Base-by-base conservation (phyloP, 306 rosid species). In the Cyamopsis tetragonoloba region DNA sequence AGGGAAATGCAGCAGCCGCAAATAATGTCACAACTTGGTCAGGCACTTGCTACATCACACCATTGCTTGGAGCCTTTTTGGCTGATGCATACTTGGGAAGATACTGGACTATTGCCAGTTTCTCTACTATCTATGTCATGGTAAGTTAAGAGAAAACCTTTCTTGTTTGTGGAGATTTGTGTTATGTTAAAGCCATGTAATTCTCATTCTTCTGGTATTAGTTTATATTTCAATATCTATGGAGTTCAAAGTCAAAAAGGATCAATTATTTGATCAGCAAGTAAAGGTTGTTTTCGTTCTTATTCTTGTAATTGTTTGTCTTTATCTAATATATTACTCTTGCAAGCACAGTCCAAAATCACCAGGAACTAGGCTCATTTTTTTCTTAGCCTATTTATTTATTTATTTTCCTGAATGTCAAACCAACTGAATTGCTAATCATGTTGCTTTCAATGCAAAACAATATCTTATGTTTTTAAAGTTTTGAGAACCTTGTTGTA, bases 1-100 rank as follows among this genome's bases (percentile, higher is more conserved):
- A 81, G 73, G 91, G 89, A 61, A 91, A 80, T 63, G 78, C 54
- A 6, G 13, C 86, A 0, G 98, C 98, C 7, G 80, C 91, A 12
- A 91, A 80, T 17, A 85, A 50, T 69, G 91, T 87, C 22, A 87
- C 89, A 17, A 89, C 83, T n/a, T 85, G 93, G 96, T 79, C 95
- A 0, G 98, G 96, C 61, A 89, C 98, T 15, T 88, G 98, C 77
- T 91, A 87, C 54, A 6, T 79, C 67, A 91, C 98, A 5, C 98
- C 98, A 6, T 73, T 91, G 79, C 68, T 89, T 43, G 98, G 98
- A 68, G 98, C 98, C 50, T 91, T 91, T 84, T 64, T 91, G 5
- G 96, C 98, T 67, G 98, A 91, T 80, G 82, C 98, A 15, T 91
- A 91, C 81, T 42, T 88, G 47, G 98, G 96, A 85, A 91, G 98